Base-by-base conservation (phyloP, 108 stramenopile species). In the Mediolabrus comicus region DNA sequence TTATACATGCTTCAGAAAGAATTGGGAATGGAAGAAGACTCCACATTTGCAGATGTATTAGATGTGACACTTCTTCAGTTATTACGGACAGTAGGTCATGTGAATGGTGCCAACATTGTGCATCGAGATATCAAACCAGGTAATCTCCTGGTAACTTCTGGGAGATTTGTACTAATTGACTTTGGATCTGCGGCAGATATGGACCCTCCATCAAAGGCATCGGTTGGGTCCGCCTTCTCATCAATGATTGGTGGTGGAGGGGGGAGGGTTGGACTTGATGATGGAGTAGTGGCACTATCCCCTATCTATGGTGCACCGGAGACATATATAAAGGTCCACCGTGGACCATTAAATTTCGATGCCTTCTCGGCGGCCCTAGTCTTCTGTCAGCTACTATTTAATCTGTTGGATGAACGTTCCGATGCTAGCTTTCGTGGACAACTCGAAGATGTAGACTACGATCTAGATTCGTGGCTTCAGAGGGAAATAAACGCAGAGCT, bases 71-170 rank as follows among this genome's bases (percentile, higher is more conserved):
- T 89, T 10, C 14, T 53, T 11, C 55, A 43, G 10, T 54, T 93
- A 6, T 75, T 93, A 53, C 62, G 79, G 27, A 79, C 79, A 24
- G 58, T 91, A 61, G 43, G 38, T 16, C 60, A 53, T 29, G 71
- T 89, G 19, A 89, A 93, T 65, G 51, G 54, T 12, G 19, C 57
- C 24, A 66, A 81, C 17, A 85, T 93, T 39, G 84, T 88, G 13
- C 92, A 93, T 74, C 83, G 92, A 9, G 92, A 93, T 77, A 71
- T 90, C 49, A 93, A 93, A 72, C 92, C 89, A 9, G 84, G 74
- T 24, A 90, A 90, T 66, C 61, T 93, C 10, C 58, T 90, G 3
- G 59, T 35, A 13, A 67, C 31, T 34, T 59, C 38, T 24, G 16
- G 49, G 38, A 78, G 53, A 58, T 75, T 81, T 14, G 30, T 81